Evolutionary conservation across 2,329 filamentous ascomycete species (phyloP).

Genomic region (Fusarium illudens): DNA sequence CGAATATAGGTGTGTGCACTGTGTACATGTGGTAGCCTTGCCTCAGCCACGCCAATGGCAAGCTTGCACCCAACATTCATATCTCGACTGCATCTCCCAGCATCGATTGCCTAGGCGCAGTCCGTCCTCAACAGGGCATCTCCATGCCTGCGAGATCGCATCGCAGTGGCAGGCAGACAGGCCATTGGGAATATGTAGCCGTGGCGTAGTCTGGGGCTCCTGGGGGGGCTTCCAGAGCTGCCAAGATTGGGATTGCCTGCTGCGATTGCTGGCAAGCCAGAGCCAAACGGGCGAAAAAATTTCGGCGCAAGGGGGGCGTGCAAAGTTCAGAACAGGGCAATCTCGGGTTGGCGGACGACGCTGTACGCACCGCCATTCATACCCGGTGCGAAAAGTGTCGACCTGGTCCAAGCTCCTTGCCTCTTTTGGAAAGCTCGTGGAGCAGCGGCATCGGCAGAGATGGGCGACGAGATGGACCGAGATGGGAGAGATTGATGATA

Average conservation of each 20-base stretch:
- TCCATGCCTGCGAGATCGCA: background rate
- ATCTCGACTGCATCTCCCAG: background rate
- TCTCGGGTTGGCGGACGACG: slow-evolving; percentile 35
- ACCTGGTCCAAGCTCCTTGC: slow-evolving; percentile 40
- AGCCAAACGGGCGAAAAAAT: slow-evolving; percentile 35
- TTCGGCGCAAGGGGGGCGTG: slow-evolving; percentile 39
- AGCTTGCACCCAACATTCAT: background rate
- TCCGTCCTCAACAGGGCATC: background rate
- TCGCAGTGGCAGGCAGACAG: background rate
- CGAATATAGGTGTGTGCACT: slow-evolving; percentile 6
- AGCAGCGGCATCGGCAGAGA: slow-evolving; percentile 15
- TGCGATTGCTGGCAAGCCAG: background rate
- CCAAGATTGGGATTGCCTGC: slow-evolving; percentile 32
- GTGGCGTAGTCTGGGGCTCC: slow-evolving; percentile 28
- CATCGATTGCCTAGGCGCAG: background rate
- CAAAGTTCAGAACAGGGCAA: slow-evolving; percentile 24
- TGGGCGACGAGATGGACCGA: slow-evolving; percentile 1
- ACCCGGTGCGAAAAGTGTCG: slow-evolving; percentile 30
- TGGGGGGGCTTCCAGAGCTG: slow-evolving; percentile 21
- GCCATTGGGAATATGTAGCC: background rate
- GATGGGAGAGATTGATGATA: background rate
- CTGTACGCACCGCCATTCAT: background rate
- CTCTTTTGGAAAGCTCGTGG: slow-evolving; percentile 33
- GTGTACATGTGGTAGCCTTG: slow-evolving; percentile 21
- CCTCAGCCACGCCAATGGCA: slow-evolving; percentile 14